Conservation (phyloP, 768 basidiomycete species). For the Suillus brevipes region DNA sequence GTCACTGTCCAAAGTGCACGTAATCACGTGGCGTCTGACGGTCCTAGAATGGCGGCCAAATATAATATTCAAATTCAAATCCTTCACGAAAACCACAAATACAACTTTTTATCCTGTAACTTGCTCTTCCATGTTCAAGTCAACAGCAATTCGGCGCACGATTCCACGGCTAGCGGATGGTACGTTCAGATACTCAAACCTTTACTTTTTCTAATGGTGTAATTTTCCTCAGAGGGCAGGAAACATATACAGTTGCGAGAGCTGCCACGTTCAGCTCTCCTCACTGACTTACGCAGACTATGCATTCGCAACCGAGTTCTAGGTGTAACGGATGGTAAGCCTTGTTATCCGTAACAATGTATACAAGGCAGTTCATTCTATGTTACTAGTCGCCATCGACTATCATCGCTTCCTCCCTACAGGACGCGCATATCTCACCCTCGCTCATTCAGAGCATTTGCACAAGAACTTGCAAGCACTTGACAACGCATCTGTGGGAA, state of each 20-base stretch:
- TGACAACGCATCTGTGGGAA: slow-evolving; percentile 45
- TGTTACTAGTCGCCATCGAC: slow-evolving; percentile 52
- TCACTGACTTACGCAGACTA: slow-evolving; percentile 53
- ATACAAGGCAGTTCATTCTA: background rate
- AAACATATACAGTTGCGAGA: slow-evolving; percentile 49
- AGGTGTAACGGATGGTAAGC: slow-evolving; percentile 44
- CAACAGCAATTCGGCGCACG: slow-evolving; percentile 22
- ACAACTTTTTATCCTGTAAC: background rate
- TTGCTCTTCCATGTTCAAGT: slow-evolving; percentile 16
- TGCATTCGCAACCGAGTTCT: slow-evolving; percentile 42
- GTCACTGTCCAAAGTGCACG: slow-evolving; percentile 33
- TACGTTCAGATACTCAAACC: slow-evolving; percentile 13
- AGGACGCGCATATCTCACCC: slow-evolving; percentile 56
- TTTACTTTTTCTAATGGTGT: background rate
- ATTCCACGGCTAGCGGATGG: slow-evolving; percentile 13
- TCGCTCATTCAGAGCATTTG: slow-evolving; percentile 48
- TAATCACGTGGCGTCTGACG: slow-evolving; percentile 26
- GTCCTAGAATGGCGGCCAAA: background rate
- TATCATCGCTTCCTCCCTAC: slow-evolving; percentile 63
- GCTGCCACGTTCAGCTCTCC: slow-evolving; percentile 53
- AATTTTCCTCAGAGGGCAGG: slow-evolving; percentile 21
- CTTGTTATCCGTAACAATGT: background rate
- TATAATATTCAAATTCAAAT: no score
- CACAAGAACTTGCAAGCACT: slow-evolving; percentile 43
- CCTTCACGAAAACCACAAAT: background rate